These are phyloP conservation scores for Sphaerosporella brunnea DNA, from an alignment of 495 filamentous ascomycete genomes.

Conservation along the genomic window DNA sequence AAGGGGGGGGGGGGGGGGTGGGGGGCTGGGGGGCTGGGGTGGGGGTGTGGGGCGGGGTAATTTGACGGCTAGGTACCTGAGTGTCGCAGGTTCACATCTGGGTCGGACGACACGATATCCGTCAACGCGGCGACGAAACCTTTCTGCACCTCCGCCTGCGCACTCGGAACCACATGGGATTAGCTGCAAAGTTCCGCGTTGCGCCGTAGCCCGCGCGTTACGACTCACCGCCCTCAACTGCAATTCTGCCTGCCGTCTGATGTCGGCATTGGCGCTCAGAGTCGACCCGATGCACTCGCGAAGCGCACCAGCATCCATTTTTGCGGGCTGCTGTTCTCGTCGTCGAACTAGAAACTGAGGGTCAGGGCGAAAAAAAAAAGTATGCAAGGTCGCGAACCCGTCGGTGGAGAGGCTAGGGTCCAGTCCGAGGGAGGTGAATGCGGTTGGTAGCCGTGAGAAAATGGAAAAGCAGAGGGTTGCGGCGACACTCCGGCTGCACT, in stretches of 20 bases:
- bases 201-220: not conserved
- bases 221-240: conserved; percentile 69
- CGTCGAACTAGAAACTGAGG: not conserved
- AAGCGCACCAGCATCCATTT: conserved; percentile 76
- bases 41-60: conserved; percentile 4
- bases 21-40: no score
- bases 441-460: no score
- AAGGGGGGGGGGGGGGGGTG: no score
- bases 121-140: conserved; percentile 82
- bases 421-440: not conserved
- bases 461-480: no score
- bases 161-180: conserved; percentile 12
- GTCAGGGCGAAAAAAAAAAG: not conserved
- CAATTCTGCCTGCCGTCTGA: conserved; percentile 68
- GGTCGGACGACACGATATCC: conserved; percentile 75
- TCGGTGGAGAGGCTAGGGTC: not conserved
- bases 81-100: conserved; percentile 62
- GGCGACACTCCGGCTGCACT: no score
- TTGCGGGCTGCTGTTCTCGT: not conserved
- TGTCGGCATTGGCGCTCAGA: conserved; percentile 68
- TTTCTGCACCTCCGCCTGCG: conserved; percentile 72
- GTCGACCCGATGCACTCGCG: conserved; percentile 77
- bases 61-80: conserved; percentile 46
- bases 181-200: conserved; percentile 5
- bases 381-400: conserved; percentile 4